Percentiles rank a stretch among this genome's conserved stretches.
Conservation (phyloP, 2,329 filamentous ascomycete genomes). For the Alternaria ethzedia region DNA sequence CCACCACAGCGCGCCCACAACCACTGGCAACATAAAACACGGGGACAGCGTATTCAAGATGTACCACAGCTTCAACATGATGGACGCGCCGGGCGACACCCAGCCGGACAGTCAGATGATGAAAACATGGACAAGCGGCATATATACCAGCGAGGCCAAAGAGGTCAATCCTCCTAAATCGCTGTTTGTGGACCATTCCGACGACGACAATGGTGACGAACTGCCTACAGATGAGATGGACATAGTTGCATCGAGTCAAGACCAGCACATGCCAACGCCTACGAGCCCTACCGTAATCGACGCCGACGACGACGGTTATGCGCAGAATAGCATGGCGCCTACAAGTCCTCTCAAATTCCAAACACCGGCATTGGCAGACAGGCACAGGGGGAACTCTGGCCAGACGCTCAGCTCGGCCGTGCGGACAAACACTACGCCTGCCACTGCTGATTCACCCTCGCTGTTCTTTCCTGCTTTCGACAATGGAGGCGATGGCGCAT, state of each 20-base stretch:
- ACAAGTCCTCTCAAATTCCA: slow-evolving; percentile 48
- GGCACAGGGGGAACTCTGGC: slow-evolving; percentile 49
- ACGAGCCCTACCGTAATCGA: slow-evolving; percentile 41
- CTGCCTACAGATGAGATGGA: slow-evolving; percentile 28
- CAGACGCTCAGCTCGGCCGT: slow-evolving; percentile 50
- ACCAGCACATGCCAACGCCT: slow-evolving; percentile 27
- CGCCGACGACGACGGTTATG: slow-evolving; percentile 31
- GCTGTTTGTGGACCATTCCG: slow-evolving; percentile 25
- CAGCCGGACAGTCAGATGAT: slow-evolving; percentile 57
- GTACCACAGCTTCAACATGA: slow-evolving; percentile 48
- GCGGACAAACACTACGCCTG: slow-evolving; percentile 50
- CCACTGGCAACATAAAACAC: slow-evolving; percentile 26
- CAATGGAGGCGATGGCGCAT: slow-evolving; percentile 22
- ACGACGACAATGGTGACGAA: slow-evolving; percentile 19
- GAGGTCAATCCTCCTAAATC: slow-evolving; percentile 20
- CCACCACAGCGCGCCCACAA: slow-evolving; percentile 42
- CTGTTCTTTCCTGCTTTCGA: slow-evolving; percentile 42
- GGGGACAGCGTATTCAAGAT: slow-evolving; percentile 29
- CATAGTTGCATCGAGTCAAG: slow-evolving; percentile 35
- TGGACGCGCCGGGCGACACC: slow-evolving; percentile 52
- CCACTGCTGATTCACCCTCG: slow-evolving; percentile 45
- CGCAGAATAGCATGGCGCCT: slow-evolving; percentile 21
- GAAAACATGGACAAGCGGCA: slow-evolving; percentile 46
- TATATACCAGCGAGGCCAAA: slow-evolving; percentile 19
- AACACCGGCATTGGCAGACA: slow-evolving; percentile 51